These are phyloP conservation scores for Salix brachista DNA, from an alignment of 345 rosid genomes.

Conservation along the genomic window DNA sequence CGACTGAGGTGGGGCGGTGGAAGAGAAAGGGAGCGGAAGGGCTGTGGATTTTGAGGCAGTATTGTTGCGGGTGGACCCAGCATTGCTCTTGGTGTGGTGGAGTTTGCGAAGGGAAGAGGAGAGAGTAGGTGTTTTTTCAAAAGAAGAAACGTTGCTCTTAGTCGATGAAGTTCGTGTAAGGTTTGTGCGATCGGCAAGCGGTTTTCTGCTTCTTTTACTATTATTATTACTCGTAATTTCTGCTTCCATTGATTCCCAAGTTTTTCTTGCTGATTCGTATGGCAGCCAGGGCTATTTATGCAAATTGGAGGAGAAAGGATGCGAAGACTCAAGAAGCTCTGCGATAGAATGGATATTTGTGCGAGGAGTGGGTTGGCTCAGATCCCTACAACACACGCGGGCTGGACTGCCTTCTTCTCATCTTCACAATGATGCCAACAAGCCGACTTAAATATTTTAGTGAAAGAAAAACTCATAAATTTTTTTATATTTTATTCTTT, in stretches of 20 bases:
- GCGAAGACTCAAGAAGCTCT: too few relatives aligned
- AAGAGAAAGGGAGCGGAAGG: slow-evolving; percentile 12
- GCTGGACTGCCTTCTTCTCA: too few relatives aligned
- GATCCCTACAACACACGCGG: too few relatives aligned
- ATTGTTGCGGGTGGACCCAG: neutral
- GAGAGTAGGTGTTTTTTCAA: neutral
- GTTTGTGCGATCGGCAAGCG: neutral
- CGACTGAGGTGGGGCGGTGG: neutral
- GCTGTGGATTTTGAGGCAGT: neutral
- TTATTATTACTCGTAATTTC: neutral
- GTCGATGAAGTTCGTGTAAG: neutral
- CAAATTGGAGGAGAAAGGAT: neutral
- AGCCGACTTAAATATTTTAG: too few relatives aligned
- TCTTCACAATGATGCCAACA: too few relatives aligned
- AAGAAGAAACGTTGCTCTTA: neutral
- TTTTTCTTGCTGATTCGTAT: neutral
- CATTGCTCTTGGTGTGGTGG: neutral
- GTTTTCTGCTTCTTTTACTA: neutral
- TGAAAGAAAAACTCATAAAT: too few relatives aligned
- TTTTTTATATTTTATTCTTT: too few relatives aligned
- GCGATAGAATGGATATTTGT: too few relatives aligned
- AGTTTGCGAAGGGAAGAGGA: neutral
- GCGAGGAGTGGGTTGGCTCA: too few relatives aligned
- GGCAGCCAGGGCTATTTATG: neutral
- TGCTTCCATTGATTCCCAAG: neutral